Evolutionary conservation across 2,329 filamentous ascomycete genomes (phyloP), one percentile per base, ranked within the genome.

Genomic region (Beauveria brongniartii): DNA sequence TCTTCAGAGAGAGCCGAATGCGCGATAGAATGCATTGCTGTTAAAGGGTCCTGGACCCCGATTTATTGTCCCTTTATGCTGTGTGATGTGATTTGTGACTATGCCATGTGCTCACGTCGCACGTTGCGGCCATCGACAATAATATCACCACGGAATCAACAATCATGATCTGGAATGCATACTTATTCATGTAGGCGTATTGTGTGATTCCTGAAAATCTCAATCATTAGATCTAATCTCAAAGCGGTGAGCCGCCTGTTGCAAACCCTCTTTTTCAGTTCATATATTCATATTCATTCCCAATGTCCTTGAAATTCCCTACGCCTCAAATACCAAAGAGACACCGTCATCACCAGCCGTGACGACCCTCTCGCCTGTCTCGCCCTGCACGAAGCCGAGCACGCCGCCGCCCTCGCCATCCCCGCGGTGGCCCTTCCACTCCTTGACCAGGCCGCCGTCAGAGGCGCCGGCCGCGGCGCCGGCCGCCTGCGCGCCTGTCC

Each of bases 331-430:
- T 1, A 91, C 83, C 68, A 91, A 72, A 30, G 84, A 78, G 28
- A 90, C 73, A 7, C 84, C 82, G 71, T 99, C 94, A 75, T 99
- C 94, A 26, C 94, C 94, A 2, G 92, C 94, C 6, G 94, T 97
- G 5, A 96, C 82, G 54, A 97, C 79, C 65, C 86, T 81, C 73
- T 86, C 84, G 0, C 91, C 91, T 3, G 80, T 83, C 71, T 87
- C 81, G 7, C 87, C 86, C 74, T 97, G 92, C 57, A 96, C 92
- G 71, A 97, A 99, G 0, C 89, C 92, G 67, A 97, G 75, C 9
- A 97, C 88, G 58, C 93, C 93, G 40, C 92, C 93, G 24, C 91
- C 88, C 76, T 94, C 91, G 14, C 91, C 89, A 70, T 90, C 85
- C 34, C 92, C 87, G 67, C 90, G 74, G 72, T 99, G 94, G 0